phyloP scores from a whole-genome alignment of 495 filamentous ascomycete genomes.

The Lasiosphaeria hispida region DNA sequence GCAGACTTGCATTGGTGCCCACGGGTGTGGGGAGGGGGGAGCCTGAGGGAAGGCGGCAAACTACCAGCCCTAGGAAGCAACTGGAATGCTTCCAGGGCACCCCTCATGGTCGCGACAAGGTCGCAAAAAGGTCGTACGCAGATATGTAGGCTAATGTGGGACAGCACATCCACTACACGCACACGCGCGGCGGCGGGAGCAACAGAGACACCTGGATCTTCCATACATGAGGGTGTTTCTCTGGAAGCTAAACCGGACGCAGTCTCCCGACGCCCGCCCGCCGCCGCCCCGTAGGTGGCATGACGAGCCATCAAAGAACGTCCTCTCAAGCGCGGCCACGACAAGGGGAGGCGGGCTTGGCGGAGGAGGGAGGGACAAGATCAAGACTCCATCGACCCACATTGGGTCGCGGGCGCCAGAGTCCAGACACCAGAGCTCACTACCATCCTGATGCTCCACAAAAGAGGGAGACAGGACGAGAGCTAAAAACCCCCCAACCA shows the following conservation, averaged over 20 bases:
- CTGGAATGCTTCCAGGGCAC: not conserved
- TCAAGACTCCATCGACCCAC: not conserved
- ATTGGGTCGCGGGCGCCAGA: conserved; percentile 6
- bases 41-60: too few relatives aligned
- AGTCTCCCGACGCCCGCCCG: conserved; percentile 11
- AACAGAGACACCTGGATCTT: conserved; percentile 2
- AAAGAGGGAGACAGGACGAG: not conserved
- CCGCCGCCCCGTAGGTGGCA: not conserved
- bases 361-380: not conserved
- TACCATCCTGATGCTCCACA: conserved; percentile 9
- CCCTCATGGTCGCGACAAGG: not conserved
- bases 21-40: too few relatives aligned
- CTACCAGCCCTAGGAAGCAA: too few relatives aligned
- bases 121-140: not conserved
- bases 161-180: conserved; percentile 10
- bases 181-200: not conserved
- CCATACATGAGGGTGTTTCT: conserved; percentile 1
- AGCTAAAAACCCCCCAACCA: not conserved
- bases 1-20: too few relatives aligned
- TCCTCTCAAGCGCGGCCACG: conserved; percentile 28
- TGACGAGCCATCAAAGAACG: not conserved
- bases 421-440: not conserved
- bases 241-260: conserved; percentile 9
- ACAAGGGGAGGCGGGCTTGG: conserved; percentile 17
- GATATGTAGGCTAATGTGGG: not conserved